These are phyloP conservation scores for Juglanconis sp. DNA, from an alignment of 2,329 filamentous ascomycete genomes.

Conservation along the genomic window DNA sequence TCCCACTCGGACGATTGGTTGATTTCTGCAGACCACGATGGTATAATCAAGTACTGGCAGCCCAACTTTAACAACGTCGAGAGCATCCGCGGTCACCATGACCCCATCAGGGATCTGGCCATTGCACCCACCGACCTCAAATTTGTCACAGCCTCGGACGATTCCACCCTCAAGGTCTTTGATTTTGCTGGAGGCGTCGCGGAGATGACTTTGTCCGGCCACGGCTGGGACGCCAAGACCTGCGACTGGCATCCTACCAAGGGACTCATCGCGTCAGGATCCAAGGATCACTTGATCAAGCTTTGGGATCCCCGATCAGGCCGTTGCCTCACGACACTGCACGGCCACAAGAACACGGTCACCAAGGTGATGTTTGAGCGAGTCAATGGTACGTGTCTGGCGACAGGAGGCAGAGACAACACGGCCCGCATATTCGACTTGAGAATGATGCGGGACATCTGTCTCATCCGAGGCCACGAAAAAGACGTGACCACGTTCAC, in stretches of 20 bases:
- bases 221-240: slow-evolving; percentile 95
- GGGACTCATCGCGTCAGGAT: slow-evolving; percentile 89
- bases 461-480: slow-evolving; percentile 87
- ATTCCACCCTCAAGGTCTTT: slow-evolving; percentile 90
- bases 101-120: slow-evolving; percentile 85
- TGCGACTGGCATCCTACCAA: slow-evolving; percentile 98
- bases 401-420: slow-evolving; percentile 89
- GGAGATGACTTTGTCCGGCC: slow-evolving; percentile 82
- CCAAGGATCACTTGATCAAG: slow-evolving; percentile 96
- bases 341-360: slow-evolving; percentile 96
- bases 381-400: slow-evolving; percentile 77
- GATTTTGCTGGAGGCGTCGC: slow-evolving; percentile 86
- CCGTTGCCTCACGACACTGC: slow-evolving; percentile 86
- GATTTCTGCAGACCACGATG: slow-evolving; percentile 91
- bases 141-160: slow-evolving; percentile 94
- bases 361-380: slow-evolving; percentile 90
- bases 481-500: slow-evolving; percentile 91
- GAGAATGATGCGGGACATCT: slow-evolving; percentile 97
- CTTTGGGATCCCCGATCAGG: slow-evolving; percentile 95
- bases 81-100: slow-evolving; percentile 84
- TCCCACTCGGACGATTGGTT: slow-evolving; percentile 97
- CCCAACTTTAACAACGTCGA: slow-evolving; percentile 99
- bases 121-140: slow-evolving; percentile 94
- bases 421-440: slow-evolving; percentile 92
- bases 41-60: slow-evolving; percentile 97